A percentile compares a stretch with the other conserved stretches of the same genome.
phyloP scores from a whole-genome alignment of 2,329 filamentous ascomycete genomes.

The Trichoderma sp. region DNA sequence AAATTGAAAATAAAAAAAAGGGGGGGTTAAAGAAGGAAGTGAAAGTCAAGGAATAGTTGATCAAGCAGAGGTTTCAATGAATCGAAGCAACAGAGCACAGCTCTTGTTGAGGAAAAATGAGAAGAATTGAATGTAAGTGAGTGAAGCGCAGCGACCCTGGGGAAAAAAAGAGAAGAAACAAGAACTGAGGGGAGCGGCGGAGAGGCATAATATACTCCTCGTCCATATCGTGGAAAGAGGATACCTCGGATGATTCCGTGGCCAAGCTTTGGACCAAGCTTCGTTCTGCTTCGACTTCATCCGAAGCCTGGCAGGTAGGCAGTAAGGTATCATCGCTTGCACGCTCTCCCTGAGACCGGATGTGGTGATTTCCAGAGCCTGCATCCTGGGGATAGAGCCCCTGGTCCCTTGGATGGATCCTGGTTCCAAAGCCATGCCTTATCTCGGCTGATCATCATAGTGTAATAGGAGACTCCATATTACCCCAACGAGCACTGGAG shows the following conservation, averaged over 20 bases:
- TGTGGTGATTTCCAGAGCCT: conserved; percentile 23
- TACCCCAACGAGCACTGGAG: neutral
- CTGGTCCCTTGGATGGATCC: neutral
- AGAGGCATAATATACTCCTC: conserved; percentile 14
- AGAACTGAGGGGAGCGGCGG: neutral
- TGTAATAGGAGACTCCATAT: neutral
- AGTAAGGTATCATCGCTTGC: neutral
- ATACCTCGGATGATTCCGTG: conserved; percentile 19
- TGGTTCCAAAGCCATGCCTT: neutral
- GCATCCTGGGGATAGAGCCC: conserved; percentile 8
- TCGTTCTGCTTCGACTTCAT: conserved; percentile 9
- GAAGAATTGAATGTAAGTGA: conserved; percentile 27
- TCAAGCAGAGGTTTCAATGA: conserved; percentile 11
- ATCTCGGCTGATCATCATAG: neutral
- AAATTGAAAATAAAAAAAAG: conserved; percentile 8
- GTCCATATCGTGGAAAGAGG: neutral
- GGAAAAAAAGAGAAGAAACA: conserved; percentile 18
- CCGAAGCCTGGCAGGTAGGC: neutral
- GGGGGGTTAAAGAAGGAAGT: neutral
- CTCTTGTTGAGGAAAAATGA: conserved; percentile 34
- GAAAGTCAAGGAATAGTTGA: conserved; percentile 17
- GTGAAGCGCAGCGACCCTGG: conserved; percentile 28
- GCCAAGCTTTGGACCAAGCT: conserved; percentile 7
- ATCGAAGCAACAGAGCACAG: conserved; percentile 40
- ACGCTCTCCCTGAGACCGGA: conserved; percentile 32